Evolutionary conservation across 2,329 filamentous ascomycete species (phyloP).

Genomic region (Beauveria pseudobassiana): DNA sequence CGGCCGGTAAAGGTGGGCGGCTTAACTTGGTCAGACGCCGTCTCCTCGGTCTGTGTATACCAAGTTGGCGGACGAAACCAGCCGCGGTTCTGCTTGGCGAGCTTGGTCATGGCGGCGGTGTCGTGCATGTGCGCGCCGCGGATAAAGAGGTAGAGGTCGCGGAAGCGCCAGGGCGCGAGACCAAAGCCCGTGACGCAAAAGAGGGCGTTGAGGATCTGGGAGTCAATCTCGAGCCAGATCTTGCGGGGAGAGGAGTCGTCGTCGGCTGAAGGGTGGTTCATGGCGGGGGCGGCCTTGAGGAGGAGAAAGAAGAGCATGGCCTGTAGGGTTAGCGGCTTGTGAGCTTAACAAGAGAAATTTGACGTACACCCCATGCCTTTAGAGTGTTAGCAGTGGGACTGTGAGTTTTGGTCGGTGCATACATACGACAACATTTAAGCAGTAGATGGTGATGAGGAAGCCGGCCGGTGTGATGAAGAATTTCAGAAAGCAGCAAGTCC

Average conservation of each 20-base stretch:
- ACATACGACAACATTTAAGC: constrained; percentile 23
- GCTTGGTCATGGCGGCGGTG: constrained; percentile 15
- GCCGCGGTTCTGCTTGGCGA: constrained; percentile 10
- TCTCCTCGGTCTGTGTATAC: neutral
- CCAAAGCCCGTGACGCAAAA: constrained; percentile 87
- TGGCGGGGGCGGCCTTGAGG: constrained; percentile 9
- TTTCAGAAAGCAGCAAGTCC: constrained; percentile 22
- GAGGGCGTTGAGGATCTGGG: constrained; percentile 50
- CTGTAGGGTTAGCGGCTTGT: neutral
- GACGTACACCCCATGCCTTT: constrained; percentile 21
- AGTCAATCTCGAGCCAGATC: constrained; percentile 14
- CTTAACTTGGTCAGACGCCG: constrained; percentile 12
- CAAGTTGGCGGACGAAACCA: constrained; percentile 23
- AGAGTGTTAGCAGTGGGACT: neutral
- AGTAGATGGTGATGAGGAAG: constrained; percentile 23
- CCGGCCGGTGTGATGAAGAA: constrained; percentile 22
- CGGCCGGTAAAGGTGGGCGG: constrained; percentile 15
- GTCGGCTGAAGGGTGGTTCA: constrained; percentile 15
- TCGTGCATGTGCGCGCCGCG: constrained; percentile 16
- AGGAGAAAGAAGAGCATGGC: constrained; percentile 9
- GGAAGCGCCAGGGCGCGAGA: constrained; percentile 62
- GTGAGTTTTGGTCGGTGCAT: no score
- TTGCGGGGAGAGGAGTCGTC: constrained; percentile 16
- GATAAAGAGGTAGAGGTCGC: constrained; percentile 16
- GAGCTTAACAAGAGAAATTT: neutral